Base-by-base conservation (phyloP, 345 rosid species). In the Arabis alpina region DNA sequence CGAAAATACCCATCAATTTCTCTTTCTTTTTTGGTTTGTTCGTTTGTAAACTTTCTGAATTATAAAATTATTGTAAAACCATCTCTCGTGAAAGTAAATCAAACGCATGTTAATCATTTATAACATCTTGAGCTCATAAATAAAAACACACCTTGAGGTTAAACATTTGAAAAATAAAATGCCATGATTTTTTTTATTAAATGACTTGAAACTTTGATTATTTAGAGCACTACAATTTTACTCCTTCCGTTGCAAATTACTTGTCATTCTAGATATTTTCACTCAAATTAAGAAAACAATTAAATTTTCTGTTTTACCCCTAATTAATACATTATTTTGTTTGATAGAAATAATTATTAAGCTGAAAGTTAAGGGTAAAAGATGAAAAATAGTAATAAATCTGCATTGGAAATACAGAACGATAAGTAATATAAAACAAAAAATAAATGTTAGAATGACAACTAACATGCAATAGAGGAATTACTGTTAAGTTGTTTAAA, bases 1-100 rank as follows among this genome's bases (percentile, higher is more conserved):
- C 77, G 62, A 15, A 52, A 51, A 1, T 15, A 52, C 55, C 77
- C 77, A 64, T 49, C n/a, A 4, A 0, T 19, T 36, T 27, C 2
- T 28, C 39, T 44, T 28, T 51, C 6, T 5, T 2, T 25, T 32
- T 27, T 47, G 32, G 13, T 44, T 32, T 19, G 7, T 14, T n/a
- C 30, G 3, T 9, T 10, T 16, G 1, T 14, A 14, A 11, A 30
- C 9, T 41, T 65, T 10, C 8, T 63, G 32, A 61, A 48, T 15
- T 16, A 6, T 19, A 0, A 61, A 8, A 45, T 6, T 25, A 10
- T 13, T 11, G 19, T 40, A 40, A 6, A 6, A 58, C 16, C 10
- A 58, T 13, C 39, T 61, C 27, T 15, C 14, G 28, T 61, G 16
- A 47, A 62, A 47, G 54, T 15, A 16, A 28, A 59, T 59, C 12